Base-by-base conservation (phyloP, 2,329 filamentous ascomycete species). In the Davidsoniella neocaledoniae region DNA sequence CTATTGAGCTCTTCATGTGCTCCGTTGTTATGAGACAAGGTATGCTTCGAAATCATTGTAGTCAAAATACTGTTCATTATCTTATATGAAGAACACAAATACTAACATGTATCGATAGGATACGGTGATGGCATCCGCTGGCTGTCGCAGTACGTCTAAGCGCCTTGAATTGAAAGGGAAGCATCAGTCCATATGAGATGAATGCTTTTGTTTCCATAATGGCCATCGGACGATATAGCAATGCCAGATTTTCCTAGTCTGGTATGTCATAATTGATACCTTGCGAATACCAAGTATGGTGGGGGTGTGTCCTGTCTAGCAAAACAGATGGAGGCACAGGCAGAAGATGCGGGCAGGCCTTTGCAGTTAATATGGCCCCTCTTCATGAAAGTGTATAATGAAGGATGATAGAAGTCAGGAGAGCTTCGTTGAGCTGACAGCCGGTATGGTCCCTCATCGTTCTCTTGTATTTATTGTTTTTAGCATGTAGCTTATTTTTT, bases 1-100 rank as follows among this genome's bases (percentile, higher is more conserved):
- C 88, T 21, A 90, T 98, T 62, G 91, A 98, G 75, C 78, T 96
- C 55, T 96, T 96, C 69, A 94, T 98, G 91, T 96, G 88, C 77
- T 94, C 86, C 60, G 88, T 96, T 58, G 90, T 96, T 55, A 94
- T 95, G 86, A 79, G 90, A 67, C 90, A 96, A 73, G 91, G 78
- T 82, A 59, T 58, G 74, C 67, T 38, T 26, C 5, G 10, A 7
- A 54, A 26, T 14, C 6, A 23, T 39, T 21, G 25, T 40, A 46
- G 21, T 23, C 5, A 4, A 23, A 23, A 4, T 23, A 23, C 21
- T 23, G 21, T 23, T 23, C 4, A 37, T 51, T 29, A 19, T 36
- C 38, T 50, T 9, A 33, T 33, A 10, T 33, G 4, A 33, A 33
- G 29, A 33, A 39, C 8, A 19, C 5, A 26, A 14, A 25, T 10